These are phyloP conservation scores for Licmophora abbreviata DNA, from an alignment of 108 stramenopile species.

Conservation along the genomic window DNA sequence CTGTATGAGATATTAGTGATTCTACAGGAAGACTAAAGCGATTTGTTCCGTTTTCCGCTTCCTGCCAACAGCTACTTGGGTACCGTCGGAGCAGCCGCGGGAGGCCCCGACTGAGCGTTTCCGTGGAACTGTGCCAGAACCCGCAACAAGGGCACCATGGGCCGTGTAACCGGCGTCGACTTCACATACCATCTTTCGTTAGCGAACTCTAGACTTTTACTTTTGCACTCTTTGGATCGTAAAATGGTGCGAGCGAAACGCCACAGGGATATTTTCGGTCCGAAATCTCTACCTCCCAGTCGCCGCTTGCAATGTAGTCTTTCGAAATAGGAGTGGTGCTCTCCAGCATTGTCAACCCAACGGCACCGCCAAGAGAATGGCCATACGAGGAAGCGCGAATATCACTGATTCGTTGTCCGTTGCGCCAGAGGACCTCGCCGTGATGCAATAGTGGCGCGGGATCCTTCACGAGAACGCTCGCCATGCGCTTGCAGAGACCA, in stretches of 20 bases:
- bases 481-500: constrained; percentile 36
- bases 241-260: constrained; percentile 42
- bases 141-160: constrained; percentile 22
- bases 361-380: constrained; percentile 55
- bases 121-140: constrained; percentile 9
- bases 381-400: constrained; percentile 59
- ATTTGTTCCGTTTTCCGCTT: too few species aligned
- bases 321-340: constrained; percentile 25
- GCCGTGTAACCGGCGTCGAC: constrained; percentile 9
- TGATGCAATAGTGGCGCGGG: constrained; percentile 41
- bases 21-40: too few species aligned
- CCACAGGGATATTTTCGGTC: constrained; percentile 30
- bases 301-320: constrained; percentile 24
- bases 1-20: too few species aligned
- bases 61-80: too few species aligned
- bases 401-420: constrained; percentile 54
- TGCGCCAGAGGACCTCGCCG: constrained; percentile 62
- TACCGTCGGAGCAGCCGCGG: constrained; percentile 9
- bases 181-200: not conserved
- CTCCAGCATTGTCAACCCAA: constrained; percentile 60
- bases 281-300: constrained; percentile 53
- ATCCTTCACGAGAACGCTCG: constrained; percentile 31
- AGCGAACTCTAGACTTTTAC: constrained; percentile 9
- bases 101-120: constrained; percentile 58
- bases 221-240: constrained; percentile 53